These are phyloP conservation scores for Cinnamomum chago DNA, from an alignment of 164 flowering plant genomes.

Conservation along the genomic window DNA sequence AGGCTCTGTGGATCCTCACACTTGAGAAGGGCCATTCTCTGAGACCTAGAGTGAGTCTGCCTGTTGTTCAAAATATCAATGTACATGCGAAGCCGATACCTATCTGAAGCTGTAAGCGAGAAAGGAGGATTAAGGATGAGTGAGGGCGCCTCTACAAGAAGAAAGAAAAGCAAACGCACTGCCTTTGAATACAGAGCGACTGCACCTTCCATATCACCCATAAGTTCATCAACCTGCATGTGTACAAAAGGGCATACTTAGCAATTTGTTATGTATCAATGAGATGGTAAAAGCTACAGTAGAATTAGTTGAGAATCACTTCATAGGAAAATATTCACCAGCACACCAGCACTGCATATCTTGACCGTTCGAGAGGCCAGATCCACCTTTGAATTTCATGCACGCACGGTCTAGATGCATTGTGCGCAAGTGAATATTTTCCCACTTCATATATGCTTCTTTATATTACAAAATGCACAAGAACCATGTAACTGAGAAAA, in stretches of 20 bases:
- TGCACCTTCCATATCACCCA: slow-evolving; percentile 73
- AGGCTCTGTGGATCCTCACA: slow-evolving; percentile 41
- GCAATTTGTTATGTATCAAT: neutral
- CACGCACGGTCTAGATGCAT: too few species aligned
- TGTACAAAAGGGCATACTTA: neutral
- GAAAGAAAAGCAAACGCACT: slow-evolving; percentile 62
- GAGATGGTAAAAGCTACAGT: neutral
- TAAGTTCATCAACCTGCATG: slow-evolving; percentile 70
- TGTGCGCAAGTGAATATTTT: too few species aligned
- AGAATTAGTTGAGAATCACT: neutral
- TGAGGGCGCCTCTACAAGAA: slow-evolving; percentile 86
- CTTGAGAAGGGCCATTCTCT: slow-evolving; percentile 56
- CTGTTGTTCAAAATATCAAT: slow-evolving; percentile 70
- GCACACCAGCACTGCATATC: too few species aligned
- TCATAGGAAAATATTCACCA: too few species aligned
- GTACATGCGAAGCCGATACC: slow-evolving; percentile 70
- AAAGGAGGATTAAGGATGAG: slow-evolving; percentile 90
- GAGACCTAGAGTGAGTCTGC: slow-evolving; percentile 64
- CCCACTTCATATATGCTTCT: too few species aligned
- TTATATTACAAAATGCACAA: neutral
- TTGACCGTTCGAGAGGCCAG: too few species aligned
- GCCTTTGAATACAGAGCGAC: slow-evolving; percentile 62
- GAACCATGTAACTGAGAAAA: neutral
- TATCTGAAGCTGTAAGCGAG: slow-evolving; percentile 78
- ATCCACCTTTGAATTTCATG: too few species aligned